Conservation (phyloP, 2,329 filamentous ascomycete genomes). For the Juglanconis oblonga region DNA sequence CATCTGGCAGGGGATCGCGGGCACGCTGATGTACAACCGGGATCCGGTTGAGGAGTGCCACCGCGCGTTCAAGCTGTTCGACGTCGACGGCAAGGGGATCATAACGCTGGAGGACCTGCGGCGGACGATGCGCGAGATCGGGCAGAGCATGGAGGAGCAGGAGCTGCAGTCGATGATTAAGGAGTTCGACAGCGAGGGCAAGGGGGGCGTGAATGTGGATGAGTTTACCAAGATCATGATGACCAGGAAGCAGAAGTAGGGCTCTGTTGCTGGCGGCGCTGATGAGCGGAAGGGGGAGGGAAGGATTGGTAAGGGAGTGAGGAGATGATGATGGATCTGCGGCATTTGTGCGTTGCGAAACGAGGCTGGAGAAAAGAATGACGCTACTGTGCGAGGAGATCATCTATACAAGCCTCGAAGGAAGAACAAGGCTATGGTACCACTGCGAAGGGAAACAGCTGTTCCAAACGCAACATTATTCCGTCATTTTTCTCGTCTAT, state of each 20-base stretch:
- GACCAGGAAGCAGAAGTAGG: slow-evolving; percentile 29
- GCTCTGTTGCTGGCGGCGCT: background rate
- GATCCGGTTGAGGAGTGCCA: slow-evolving; percentile 90
- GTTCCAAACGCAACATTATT: background rate
- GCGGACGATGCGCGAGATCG: slow-evolving; percentile 83
- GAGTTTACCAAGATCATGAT: slow-evolving; percentile 66
- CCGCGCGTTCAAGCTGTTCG: slow-evolving; percentile 89
- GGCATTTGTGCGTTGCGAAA: background rate
- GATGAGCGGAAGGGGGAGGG: slow-evolving; percentile 4
- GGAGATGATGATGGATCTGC: background rate
- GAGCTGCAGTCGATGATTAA: slow-evolving; percentile 96
- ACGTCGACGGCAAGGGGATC: slow-evolving; percentile 85
- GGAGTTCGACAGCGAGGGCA: slow-evolving; percentile 93
- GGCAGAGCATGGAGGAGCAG: slow-evolving; percentile 88
- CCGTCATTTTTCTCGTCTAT: slow-evolving; percentile 1
- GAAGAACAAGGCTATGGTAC: background rate
- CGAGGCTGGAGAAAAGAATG: background rate
- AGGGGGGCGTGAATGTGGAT: slow-evolving; percentile 71
- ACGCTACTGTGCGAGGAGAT: slow-evolving; percentile 2
- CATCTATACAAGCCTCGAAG: slow-evolving; percentile 1
- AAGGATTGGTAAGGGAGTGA: background rate
- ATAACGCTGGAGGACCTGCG: slow-evolving; percentile 87
- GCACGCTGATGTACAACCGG: slow-evolving; percentile 73
- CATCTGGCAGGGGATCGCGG: slow-evolving; percentile 73
- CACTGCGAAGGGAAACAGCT: background rate